These are phyloP conservation scores for Phylloporus arenicola DNA, from an alignment of 768 basidiomycete genomes.

Conservation along the genomic window DNA sequence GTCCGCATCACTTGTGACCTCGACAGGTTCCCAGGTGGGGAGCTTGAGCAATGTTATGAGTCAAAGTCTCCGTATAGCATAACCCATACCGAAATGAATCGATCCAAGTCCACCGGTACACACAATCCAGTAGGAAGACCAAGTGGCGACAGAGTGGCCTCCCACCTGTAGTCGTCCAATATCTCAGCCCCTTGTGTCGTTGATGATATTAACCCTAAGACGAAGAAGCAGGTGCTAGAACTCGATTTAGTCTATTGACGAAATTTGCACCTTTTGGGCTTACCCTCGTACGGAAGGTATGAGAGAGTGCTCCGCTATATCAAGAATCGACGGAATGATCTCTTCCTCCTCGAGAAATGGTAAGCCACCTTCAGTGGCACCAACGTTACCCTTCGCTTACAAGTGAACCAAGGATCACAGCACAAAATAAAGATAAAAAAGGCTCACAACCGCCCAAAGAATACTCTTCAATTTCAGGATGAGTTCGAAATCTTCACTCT, in stretches of 20 bases:
- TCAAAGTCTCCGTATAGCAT: not conserved
- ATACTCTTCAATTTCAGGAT: conserved; percentile 91
- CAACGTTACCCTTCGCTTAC: conserved; percentile 77
- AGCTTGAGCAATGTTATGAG: conserved; percentile 42
- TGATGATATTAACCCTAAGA: conserved; percentile 86
- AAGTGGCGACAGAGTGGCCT: conserved; percentile 80
- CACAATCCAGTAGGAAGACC: conserved; percentile 88
- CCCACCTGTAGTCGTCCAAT: conserved; percentile 89
- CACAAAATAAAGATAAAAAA: not conserved
- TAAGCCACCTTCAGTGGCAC: conserved; percentile 85
- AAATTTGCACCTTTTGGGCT: conserved; percentile 23
- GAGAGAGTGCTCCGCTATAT: conserved; percentile 85
- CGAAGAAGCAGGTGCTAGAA: conserved; percentile 89
- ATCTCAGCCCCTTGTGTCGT: conserved; percentile 92
- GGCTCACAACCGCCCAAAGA: conserved; percentile 91
- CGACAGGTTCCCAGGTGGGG: conserved; percentile 54
- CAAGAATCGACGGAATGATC: conserved; percentile 82
- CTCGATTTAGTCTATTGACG: conserved; percentile 7
- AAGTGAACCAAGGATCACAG: not conserved
- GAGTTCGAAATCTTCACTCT: conserved; percentile 76
- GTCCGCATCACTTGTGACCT: conserved; percentile 30
- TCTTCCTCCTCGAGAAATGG: conserved; percentile 95
- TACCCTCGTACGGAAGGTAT: conserved; percentile 93
- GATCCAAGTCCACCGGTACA: conserved; percentile 76
- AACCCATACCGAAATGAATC: conserved; percentile 68